phyloP scores from a whole-genome alignment of 352 stramenopile species.

The Vaucheria bursata region DNA sequence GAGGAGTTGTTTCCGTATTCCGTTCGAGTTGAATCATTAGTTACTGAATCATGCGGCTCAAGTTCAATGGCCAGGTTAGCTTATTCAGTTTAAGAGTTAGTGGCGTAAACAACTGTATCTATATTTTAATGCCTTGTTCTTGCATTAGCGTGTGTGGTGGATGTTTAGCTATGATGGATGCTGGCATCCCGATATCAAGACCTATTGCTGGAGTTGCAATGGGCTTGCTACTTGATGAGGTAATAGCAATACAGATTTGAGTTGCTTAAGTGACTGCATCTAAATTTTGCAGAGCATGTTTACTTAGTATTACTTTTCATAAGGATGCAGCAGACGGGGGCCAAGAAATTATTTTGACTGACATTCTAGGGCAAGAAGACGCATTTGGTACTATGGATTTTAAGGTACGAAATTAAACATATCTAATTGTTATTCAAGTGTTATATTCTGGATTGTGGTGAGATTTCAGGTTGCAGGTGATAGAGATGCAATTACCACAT shows the following conservation, averaged over 20 bases:
- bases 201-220: conserved; percentile 91
- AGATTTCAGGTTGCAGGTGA: conserved; percentile 74
- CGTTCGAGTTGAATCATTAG: conserved; percentile 87
- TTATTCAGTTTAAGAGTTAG: not conserved
- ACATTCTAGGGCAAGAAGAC: conserved; percentile 94
- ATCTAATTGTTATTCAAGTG: not conserved
- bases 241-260: not conserved
- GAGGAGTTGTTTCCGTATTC: conserved; percentile 88
- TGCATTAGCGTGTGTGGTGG: conserved; percentile 80
- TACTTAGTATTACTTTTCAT: too few species aligned
- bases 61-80: conserved; percentile 52
- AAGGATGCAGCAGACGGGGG: conserved; percentile 49
- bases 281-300: too few species aligned
- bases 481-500: conserved; percentile 76
- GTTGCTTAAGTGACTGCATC: too few species aligned
- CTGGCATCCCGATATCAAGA: conserved; percentile 82
- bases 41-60: conserved; percentile 85
- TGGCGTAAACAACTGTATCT: not conserved
- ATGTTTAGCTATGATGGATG: conserved; percentile 90
- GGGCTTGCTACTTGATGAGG: conserved; percentile 51
- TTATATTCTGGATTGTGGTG: too few species aligned
- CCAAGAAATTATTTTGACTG: conserved; percentile 80
- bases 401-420: conserved; percentile 63
- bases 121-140: conserved; percentile 76
- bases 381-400: conserved; percentile 97